Evolutionary conservation across 2,329 filamentous ascomycete genomes (phyloP).

Genomic region (Colletotrichum acutatum): DNA sequence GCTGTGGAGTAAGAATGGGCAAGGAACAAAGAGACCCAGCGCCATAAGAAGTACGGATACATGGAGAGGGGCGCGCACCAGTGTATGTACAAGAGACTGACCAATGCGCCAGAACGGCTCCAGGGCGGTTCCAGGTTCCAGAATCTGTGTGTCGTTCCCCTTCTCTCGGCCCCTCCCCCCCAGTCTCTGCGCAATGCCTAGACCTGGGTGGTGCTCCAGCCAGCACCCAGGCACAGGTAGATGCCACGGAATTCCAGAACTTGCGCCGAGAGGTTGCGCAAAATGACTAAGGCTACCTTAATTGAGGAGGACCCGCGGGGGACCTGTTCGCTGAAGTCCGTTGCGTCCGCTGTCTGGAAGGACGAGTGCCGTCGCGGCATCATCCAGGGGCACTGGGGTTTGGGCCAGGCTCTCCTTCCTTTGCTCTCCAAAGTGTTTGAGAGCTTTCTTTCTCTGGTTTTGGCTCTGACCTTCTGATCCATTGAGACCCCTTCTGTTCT

Average conservation of each 20-base stretch:
- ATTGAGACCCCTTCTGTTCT: background rate
- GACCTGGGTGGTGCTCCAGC: background rate
- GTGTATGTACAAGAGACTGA: slow-evolving; percentile 8
- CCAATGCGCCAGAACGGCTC: slow-evolving; percentile 6
- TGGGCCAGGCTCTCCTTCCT: background rate
- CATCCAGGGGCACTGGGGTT: background rate
- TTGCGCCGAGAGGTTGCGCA: slow-evolving; percentile 15
- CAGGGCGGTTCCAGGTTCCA: background rate
- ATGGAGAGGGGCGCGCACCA: background rate
- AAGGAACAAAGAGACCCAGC: slow-evolving; percentile 24
- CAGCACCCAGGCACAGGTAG: background rate
- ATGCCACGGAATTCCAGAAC: background rate
- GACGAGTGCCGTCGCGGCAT: background rate
- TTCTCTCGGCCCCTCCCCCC: background rate
- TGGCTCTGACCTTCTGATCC: background rate
- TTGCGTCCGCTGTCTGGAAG: background rate
- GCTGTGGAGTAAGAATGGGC: slow-evolving; percentile 11
- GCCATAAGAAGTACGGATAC: background rate
- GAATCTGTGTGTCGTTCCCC: background rate
- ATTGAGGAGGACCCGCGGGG: slow-evolving; percentile 5
- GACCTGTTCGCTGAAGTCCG: slow-evolving; percentile 19
- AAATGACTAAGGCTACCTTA: slow-evolving; percentile 27
- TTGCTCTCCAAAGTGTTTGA: background rate
- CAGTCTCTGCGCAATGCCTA: background rate
- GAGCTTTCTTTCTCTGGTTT: background rate